Base-by-base conservation (phyloP, 257 asterid genomes). In the Coffea eugenioides region DNA sequence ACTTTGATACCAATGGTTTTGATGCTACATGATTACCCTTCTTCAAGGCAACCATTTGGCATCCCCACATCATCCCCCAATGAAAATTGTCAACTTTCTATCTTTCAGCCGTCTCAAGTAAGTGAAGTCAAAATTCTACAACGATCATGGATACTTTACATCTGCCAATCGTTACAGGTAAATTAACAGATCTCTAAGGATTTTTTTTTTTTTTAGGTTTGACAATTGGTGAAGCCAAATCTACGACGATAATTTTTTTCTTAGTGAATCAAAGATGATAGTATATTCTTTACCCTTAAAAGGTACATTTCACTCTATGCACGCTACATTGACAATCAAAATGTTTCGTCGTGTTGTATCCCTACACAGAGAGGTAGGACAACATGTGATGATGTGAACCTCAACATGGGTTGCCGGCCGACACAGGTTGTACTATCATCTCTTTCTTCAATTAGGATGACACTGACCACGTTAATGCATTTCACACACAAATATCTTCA, bases 361-460 rank as follows among this genome's bases (percentile, higher is more conserved):
- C 62, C 62, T 54, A 23, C 39, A 39, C 43, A 39, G 4, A 74
- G 82, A 54, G 59, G 78, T 79, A 79, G 81, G 83, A 71, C 21
- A 82, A 76, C 92, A 91, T 83, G 93, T 27, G 27, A 27, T 27
- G 27, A 27, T 27, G 27, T 91, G 94, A 85, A 68, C 57, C 34
- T 31, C 84, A 90, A 91, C 93, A 88, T 92, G 97, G 90, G 82
- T 71, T 89, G 93, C 91, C 90, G 91, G 88, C 90, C 78, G 49
- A 62, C 79, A 83, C 90, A 82, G 85, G 74, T 84, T 87, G 91
- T 88, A 79, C 74, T 23, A 54, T 81, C 83, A 41, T 45, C 71
- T 46, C 49, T 62, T 20, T n/a, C 71, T 36, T n/a, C 8, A 16
- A 75, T 54, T 23, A 54, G 43, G 27, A 21, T 61, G 70, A 41